Evolutionary conservation across 169 alveolate genomes (phyloP).

Genomic region (Eimeria acervulina): DNA sequence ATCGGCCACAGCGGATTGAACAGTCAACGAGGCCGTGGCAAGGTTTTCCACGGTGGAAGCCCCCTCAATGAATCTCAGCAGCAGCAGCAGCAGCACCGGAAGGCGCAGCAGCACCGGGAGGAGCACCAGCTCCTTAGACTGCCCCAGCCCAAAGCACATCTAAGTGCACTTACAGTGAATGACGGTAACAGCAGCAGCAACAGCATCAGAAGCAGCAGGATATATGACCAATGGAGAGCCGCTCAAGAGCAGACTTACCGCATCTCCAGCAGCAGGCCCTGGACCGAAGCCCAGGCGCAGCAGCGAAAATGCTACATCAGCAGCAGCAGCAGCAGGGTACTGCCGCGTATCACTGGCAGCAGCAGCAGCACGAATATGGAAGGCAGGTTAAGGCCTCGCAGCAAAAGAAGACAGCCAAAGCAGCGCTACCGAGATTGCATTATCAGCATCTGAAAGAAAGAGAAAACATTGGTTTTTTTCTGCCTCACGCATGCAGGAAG

Average conservation of each 20-base stretch:
- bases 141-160: not conserved
- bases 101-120: not conserved
- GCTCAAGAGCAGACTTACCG: not conserved
- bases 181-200: not conserved
- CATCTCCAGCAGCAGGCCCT: not conserved
- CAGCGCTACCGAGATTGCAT: slow-evolving; percentile 39
- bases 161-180: not conserved
- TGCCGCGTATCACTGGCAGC: not conserved
- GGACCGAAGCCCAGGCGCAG: not conserved
- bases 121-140: not conserved
- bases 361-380: not conserved
- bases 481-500: not conserved
- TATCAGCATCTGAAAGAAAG: not conserved
- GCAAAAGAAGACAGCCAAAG: not conserved
- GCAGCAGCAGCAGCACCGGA: not conserved
- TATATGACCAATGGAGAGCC: not conserved
- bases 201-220: not conserved
- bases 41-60: not conserved
- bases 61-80: not conserved
- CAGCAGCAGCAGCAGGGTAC: slow-evolving; percentile 25
- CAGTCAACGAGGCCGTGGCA: not conserved
- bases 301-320: not conserved
- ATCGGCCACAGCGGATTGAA: not conserved
- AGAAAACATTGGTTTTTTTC: not conserved
- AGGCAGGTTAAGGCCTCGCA: not conserved